These are phyloP conservation scores for Thecaphora frezii DNA, from an alignment of 1,284 basidiomycete species.

Conservation along the genomic window DNA sequence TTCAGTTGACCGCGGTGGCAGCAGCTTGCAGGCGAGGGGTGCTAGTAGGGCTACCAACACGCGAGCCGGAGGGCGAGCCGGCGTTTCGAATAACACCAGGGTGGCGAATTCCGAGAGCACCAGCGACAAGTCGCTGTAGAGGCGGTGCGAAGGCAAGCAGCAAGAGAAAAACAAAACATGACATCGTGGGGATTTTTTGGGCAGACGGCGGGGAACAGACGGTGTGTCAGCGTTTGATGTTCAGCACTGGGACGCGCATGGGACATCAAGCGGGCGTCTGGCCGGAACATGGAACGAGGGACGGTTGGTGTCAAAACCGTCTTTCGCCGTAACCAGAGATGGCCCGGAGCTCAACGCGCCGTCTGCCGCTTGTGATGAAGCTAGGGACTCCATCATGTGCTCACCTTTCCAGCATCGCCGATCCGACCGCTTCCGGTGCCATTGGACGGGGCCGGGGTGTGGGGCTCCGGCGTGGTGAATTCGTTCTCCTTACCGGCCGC, in stretches of 20 bases:
- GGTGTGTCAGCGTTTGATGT: too few relatives aligned
- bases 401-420: constrained; percentile 5
- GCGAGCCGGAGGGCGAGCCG: neutral
- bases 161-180: neutral
- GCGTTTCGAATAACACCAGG: neutral
- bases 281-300: too few relatives aligned
- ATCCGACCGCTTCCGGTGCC: constrained; percentile 1
- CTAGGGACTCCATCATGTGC: too few relatives aligned
- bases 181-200: too few relatives aligned
- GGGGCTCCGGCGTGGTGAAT: neutral
- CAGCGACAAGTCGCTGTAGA: neutral
- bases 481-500: neutral
- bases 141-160: neutral
- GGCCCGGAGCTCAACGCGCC: too few relatives aligned
- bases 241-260: too few relatives aligned
- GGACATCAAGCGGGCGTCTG: too few relatives aligned
- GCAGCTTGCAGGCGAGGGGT: neutral
- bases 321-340: too few relatives aligned
- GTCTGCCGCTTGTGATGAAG: too few relatives aligned
- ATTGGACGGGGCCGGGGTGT: neutral
- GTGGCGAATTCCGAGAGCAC: neutral
- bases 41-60: neutral
- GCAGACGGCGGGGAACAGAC: too few relatives aligned
- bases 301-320: too few relatives aligned
- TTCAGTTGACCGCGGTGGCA: neutral